Percentiles rank a stretch among this genome's conserved stretches.
Evolutionary conservation across 2,329 filamentous ascomycete species (phyloP).

Genomic region (Fusarium nurragi): DNA sequence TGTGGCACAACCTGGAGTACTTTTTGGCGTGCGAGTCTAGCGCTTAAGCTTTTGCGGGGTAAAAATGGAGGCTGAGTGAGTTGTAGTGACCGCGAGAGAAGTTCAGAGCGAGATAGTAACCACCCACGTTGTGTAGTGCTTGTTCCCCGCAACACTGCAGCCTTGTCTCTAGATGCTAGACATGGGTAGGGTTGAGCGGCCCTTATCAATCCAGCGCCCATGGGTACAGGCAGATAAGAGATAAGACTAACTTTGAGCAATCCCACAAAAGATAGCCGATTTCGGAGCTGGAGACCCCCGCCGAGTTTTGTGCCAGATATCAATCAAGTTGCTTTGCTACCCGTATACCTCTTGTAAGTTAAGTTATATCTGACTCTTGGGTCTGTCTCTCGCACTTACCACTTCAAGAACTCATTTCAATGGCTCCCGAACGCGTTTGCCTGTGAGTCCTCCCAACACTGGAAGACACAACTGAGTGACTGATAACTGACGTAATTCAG

Average conservation of each 20-base stretch:
- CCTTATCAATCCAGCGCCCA: background rate
- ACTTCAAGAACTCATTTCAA: slow-evolving; percentile 16
- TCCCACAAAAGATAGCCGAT: background rate
- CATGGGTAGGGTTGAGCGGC: slow-evolving; percentile 8
- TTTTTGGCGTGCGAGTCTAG: background rate
- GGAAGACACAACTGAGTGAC: background rate
- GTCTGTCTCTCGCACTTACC: slow-evolving; percentile 8
- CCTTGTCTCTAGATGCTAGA: no score
- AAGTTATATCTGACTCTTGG: slow-evolving; percentile 3
- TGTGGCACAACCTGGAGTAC: background rate
- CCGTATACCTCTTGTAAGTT: background rate
- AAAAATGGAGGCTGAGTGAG: background rate
- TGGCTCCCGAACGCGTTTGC: slow-evolving; percentile 38
- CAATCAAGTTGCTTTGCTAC: background rate
- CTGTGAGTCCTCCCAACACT: slow-evolving; percentile 29
- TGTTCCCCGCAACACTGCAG: no score
- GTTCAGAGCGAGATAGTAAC: no score
- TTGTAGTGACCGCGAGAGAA: no score
- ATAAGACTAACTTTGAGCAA: background rate
- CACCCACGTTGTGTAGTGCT: no score
- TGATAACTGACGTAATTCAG: slow-evolving; percentile 26
- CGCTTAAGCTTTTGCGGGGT: background rate
- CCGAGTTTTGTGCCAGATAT: slow-evolving; percentile 1
- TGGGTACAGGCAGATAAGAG: background rate
- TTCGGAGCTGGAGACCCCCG: slow-evolving; percentile 9